Evolutionary conservation across 805 yeast species (phyloP).

Genomic region (Candida quercuum): DNA sequence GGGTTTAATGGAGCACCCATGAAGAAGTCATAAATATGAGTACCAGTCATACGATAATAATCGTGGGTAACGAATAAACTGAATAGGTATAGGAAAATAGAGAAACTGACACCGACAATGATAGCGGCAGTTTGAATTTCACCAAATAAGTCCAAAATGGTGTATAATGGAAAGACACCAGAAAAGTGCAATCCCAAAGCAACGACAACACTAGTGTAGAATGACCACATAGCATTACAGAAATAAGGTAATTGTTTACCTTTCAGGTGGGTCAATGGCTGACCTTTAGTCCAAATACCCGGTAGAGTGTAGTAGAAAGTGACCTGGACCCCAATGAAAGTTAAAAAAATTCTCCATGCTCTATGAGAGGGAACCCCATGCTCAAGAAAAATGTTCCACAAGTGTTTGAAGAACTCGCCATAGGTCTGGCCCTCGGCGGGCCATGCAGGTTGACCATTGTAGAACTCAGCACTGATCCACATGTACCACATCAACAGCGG

Average conservation of each 20-base stretch:
- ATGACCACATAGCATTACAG: slow-evolving; percentile 87
- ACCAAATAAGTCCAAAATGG: slow-evolving; percentile 77
- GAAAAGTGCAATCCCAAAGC: slow-evolving; percentile 64
- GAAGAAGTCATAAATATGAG: slow-evolving; percentile 83
- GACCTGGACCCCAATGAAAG: slow-evolving; percentile 65
- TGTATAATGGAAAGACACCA: slow-evolving; percentile 67
- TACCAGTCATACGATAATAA: slow-evolving; percentile 89
- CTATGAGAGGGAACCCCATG: slow-evolving; percentile 53
- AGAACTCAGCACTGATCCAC: slow-evolving; percentile 87
- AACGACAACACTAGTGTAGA: slow-evolving; percentile 61
- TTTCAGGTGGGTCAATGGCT: slow-evolving; percentile 78
- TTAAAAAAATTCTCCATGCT: slow-evolving; percentile 67
- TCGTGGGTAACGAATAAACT: slow-evolving; percentile 63
- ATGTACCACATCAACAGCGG: slow-evolving; percentile 93
- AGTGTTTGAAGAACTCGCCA: slow-evolving; percentile 37
- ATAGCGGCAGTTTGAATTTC: slow-evolving; percentile 92
- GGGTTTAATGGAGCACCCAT: slow-evolving; percentile 99
- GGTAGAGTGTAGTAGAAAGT: slow-evolving; percentile 79
- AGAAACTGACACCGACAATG: slow-evolving; percentile 63
- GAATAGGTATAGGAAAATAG: slow-evolving; percentile 65
- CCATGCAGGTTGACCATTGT: slow-evolving; percentile 65
- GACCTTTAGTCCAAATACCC: slow-evolving; percentile 93
- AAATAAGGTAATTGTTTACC: slow-evolving; percentile 82
- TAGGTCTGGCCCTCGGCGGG: slow-evolving; percentile 52
- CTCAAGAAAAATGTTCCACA: slow-evolving; percentile 40